Evolutionary conservation across 768 basidiomycete species (phyloP).

Genomic region (Tylopilus sp.): DNA sequence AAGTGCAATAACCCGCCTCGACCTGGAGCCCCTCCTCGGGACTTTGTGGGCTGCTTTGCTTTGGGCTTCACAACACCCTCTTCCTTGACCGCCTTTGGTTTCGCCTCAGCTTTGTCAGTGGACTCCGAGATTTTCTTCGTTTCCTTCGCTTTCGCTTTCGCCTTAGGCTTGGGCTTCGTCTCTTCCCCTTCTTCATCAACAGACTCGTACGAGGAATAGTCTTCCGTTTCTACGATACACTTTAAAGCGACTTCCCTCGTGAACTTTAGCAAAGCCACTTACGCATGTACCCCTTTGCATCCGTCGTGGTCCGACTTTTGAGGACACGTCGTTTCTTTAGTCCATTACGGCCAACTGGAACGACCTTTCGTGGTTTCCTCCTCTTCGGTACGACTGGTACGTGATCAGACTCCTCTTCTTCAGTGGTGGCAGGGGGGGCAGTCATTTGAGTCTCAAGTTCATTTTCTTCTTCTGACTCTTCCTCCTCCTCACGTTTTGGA

Average conservation of each 20-base stretch:
- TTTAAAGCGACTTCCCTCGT: neutral
- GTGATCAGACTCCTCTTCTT: conserved; percentile 28
- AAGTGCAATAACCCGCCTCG: conserved; percentile 32
- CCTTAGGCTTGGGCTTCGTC: conserved; percentile 19
- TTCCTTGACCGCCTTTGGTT: conserved; percentile 11
- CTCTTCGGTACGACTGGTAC: conserved; percentile 34
- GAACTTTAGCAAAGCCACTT: conserved; percentile 20
- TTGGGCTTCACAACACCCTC: conserved; percentile 18
- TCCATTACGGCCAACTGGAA: conserved; percentile 78
- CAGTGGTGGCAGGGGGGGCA: conserved; percentile 26
- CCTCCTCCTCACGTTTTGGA: conserved; percentile 22
- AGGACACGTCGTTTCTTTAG: conserved; percentile 67
- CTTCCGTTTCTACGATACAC: conserved; percentile 55
- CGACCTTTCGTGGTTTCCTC: conserved; percentile 50
- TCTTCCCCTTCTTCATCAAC: conserved; percentile 47
- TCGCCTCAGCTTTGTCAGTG: conserved; percentile 11
- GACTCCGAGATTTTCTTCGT: conserved; percentile 17
- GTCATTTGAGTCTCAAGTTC: conserved; percentile 34
- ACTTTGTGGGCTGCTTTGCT: conserved; percentile 14
- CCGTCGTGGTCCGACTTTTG: conserved; percentile 52
- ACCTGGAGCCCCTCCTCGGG: conserved; percentile 19
- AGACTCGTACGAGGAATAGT: conserved; percentile 80
- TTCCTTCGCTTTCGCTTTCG: conserved; percentile 14
- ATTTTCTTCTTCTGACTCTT: conserved; percentile 26
- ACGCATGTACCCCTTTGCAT: conserved; percentile 76